Evolutionary conservation across 163 green algal genomes (phyloP).

Genomic region (Botryococcus braunii): DNA sequence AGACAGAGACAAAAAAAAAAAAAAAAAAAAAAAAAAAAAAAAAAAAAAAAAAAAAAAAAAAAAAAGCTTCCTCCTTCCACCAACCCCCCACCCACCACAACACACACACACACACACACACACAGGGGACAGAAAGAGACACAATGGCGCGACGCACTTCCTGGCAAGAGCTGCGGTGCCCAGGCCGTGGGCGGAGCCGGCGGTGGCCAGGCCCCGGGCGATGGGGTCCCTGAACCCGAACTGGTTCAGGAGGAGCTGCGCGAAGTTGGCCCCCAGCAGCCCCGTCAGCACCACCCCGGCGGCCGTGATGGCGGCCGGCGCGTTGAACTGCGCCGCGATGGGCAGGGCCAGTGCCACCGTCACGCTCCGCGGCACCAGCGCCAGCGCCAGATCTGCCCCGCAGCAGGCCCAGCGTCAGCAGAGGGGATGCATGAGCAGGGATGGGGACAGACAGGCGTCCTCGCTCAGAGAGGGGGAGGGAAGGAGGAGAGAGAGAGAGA

Average conservation of each 20-base stretch:
- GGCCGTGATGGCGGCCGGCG: constrained; percentile 64
- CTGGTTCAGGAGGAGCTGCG: constrained; percentile 26
- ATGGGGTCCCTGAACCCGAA: constrained; percentile 60
- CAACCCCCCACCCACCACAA: no score
- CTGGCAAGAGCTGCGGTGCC: constrained; percentile 70
- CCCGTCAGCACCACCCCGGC: constrained; percentile 73
- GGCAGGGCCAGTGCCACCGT: constrained; percentile 86
- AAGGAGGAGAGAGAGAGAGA: no score
- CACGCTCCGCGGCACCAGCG: constrained; percentile 69
- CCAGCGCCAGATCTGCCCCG: constrained; percentile 48
- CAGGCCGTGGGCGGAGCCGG: constrained; percentile 67
- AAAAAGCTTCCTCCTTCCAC: no score
- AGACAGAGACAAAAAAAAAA: no score
- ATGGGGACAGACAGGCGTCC: no score
- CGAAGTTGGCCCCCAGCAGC: constrained; percentile 68
- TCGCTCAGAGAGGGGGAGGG: no score
- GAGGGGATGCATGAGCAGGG: no score
- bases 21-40: no score
- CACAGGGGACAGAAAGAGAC: no score
- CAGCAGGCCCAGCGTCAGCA: no score
- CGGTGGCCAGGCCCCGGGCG: constrained; percentile 49
- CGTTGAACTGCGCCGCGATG: constrained; percentile 63
- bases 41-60: no score
- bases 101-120: no score
- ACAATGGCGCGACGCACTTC: constrained; percentile 23